phyloP scores from a whole-genome alignment of 192 early-diverging fungal genomes.

The Backusella morwellensis region DNA sequence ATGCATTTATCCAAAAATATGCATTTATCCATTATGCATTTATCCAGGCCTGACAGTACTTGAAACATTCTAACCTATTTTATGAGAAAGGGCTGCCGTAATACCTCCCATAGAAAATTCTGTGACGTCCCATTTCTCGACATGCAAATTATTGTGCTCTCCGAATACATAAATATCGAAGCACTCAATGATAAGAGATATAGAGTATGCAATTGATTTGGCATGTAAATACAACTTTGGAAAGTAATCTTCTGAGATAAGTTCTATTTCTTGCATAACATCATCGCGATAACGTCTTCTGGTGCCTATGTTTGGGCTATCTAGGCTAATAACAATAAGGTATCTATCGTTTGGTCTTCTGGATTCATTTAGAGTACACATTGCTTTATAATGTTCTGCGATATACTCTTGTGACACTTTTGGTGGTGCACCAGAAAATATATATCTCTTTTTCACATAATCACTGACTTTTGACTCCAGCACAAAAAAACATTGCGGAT shows the following conservation, averaged over 20 bases:
- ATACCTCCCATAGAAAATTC: not conserved
- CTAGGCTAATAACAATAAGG: not conserved
- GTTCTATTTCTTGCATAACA: not conserved
- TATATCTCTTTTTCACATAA: not conserved
- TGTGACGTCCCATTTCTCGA: not conserved
- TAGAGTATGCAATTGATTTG: not conserved
- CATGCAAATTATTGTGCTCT: not conserved
- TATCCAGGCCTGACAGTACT: too few relatives aligned
- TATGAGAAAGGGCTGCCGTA: not conserved
- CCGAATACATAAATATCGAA: not conserved
- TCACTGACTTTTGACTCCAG: not conserved
- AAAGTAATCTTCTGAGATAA: not conserved
- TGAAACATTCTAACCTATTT: not conserved
- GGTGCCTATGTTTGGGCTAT: not conserved
- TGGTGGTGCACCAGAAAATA: not conserved
- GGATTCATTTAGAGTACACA: not conserved
- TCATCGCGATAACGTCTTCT: not conserved
- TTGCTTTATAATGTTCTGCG: not conserved
- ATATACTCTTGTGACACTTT: not conserved
- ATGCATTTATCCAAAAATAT: too few relatives aligned
- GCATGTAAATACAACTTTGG: not conserved
- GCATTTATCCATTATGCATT: too few relatives aligned
- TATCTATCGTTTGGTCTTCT: not conserved
- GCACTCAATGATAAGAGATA: not conserved
- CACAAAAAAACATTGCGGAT: not conserved